These are phyloP conservation scores for Erysimum cheiranthoides DNA, from an alignment of 345 rosid species.

Conservation along the genomic window DNA sequence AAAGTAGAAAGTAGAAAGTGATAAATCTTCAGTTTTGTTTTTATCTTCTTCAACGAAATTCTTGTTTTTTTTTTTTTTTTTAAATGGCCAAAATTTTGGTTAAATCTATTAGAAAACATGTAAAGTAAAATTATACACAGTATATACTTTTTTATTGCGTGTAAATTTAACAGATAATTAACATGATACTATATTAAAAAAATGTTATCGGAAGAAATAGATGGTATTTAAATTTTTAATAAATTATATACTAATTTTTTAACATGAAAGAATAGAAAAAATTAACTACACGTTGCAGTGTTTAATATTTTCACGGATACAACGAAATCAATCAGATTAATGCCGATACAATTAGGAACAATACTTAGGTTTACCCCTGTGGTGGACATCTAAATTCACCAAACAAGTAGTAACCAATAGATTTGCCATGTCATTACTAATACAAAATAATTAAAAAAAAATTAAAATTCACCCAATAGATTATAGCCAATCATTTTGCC, in stretches of 20 bases:
- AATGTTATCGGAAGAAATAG: too few relatives aligned
- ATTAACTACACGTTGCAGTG: constrained; percentile 18
- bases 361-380: too few relatives aligned
- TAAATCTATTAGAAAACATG: not conserved
- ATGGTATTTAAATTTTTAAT: not conserved
- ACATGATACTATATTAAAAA: too few relatives aligned
- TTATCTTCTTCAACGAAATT: not conserved
- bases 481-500: too few relatives aligned
- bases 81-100: not conserved
- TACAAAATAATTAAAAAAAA: too few relatives aligned
- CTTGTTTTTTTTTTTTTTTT: not conserved
- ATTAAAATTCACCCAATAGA: too few relatives aligned
- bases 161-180: too few relatives aligned
- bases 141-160: not conserved
- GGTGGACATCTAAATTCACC: too few relatives aligned
- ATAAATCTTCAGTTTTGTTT: not conserved
- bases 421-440: too few relatives aligned
- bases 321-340: constrained; percentile 1
- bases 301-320: not conserved
- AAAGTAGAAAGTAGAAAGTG: too few relatives aligned
- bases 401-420: too few relatives aligned
- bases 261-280: not conserved
- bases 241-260: too few relatives aligned
- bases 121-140: not conserved
- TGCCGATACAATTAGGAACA: constrained; percentile 23